A percentile compares a stretch with the other conserved stretches of the same genome.
Evolutionary conservation across 805 yeast species (phyloP).

Genomic region (Myxozyma udenii): DNA sequence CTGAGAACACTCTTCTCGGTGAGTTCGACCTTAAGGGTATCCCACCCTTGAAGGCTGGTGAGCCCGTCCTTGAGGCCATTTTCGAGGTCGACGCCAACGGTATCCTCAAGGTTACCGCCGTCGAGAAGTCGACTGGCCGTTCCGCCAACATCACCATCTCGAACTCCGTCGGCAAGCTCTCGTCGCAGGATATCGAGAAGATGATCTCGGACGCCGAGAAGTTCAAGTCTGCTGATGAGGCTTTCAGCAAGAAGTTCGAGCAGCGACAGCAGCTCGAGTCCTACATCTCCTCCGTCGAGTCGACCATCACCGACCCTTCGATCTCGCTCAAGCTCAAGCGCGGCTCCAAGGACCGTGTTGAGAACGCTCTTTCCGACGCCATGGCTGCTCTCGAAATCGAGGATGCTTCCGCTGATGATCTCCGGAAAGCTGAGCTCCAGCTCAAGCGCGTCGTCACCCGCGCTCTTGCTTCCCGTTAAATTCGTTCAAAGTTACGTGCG

Average conservation of each 20-base stretch:
- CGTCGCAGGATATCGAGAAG: conserved; percentile 95
- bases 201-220: conserved; percentile 98
- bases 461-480: conserved; percentile 28
- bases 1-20: conserved; percentile 96
- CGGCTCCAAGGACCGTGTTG: conserved; percentile 95
- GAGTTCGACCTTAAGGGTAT: conserved; percentile 97
- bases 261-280: conserved; percentile 99
- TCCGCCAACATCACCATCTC: conserved; percentile 98
- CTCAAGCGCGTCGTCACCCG: conserved; percentile 88
- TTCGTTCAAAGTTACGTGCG: no score
- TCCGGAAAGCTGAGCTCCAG: conserved; percentile 98
- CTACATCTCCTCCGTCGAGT: conserved; percentile 92
- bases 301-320: conserved; percentile 97
- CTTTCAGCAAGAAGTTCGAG: conserved; percentile 99
- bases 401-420: conserved; percentile 94
- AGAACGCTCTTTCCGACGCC: conserved; percentile 96
- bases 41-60: conserved; percentile 99
- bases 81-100: conserved; percentile 99
- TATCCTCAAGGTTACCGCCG: conserved; percentile 98
- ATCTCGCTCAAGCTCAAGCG: conserved; percentile 96
- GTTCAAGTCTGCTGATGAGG: conserved; percentile 98
- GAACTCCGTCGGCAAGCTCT: conserved; percentile 97
- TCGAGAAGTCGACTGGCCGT: conserved; percentile 98
- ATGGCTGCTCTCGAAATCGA: conserved; percentile 95
- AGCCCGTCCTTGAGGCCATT: conserved; percentile 98